Base-by-base conservation (phyloP, 345 rosid genomes). In the Eucalyptus sideroxylon region DNA sequence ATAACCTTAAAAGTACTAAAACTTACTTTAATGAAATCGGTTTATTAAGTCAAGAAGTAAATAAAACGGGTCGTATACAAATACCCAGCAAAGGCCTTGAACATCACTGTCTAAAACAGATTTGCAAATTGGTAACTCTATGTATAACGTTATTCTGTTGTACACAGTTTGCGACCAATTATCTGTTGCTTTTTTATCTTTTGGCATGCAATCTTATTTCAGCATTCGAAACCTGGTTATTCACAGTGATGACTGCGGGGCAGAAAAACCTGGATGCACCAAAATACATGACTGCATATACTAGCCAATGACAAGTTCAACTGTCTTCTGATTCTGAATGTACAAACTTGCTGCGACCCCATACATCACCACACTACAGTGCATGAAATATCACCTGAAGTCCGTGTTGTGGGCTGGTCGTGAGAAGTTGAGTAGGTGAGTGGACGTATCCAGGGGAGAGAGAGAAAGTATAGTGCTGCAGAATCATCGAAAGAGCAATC, bases 401-500 rank as follows among this genome's bases (percentile, higher is more conserved):
- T 45, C 95, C 95, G 82, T 91, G 91, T 14, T 93, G 88, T 3
- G 96, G 94, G 15, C 42, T 30, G 88, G 89, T 49, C 21, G 88
- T 88, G 87, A 92, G 87, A 37, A 88, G 4, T 31, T 30, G 88
- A 13, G 87, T 16, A 3, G 93, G 95, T 13, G 94, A 91, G 90
- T 94, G 95, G 16, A 91, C 90, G 37, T 93, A 93, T 23, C 59
- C 90, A 37, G 94, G 94, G 8, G 95, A 94, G 44, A 92, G 89
- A 16, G 90, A 88, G 65, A 94, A 88, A 59, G 67, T 90, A 90
- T 92, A 93, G 24, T 89, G 90, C 72, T 92, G 96, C 90, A 94
- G 91, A 91, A 94, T 95, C 94, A 93, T 92, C 5, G 93, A 90
- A 50, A 95, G 93, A 17, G 94, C 93, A 86, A 88, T 81, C 91